Evolutionary conservation across 345 rosid genomes (phyloP).

Genomic region (Linum usitatissimum): DNA sequence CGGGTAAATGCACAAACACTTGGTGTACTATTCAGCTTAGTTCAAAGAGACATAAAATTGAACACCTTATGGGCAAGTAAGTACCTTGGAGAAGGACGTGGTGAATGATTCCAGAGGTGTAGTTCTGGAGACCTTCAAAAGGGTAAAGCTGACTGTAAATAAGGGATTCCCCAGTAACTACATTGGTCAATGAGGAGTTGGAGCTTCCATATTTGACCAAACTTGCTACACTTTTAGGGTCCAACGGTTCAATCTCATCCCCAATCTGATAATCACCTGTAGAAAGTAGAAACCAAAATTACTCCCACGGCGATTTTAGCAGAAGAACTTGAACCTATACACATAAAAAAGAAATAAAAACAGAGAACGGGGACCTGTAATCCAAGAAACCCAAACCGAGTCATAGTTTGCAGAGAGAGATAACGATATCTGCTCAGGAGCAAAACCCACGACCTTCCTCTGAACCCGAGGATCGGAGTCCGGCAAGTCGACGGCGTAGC

Average conservation of each 20-base stretch:
- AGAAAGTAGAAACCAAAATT: constrained; percentile 6
- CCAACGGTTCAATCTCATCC: constrained; percentile 32
- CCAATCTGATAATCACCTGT: constrained; percentile 56
- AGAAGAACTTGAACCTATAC: no score
- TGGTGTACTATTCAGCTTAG: no score
- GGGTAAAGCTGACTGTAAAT: constrained; percentile 60
- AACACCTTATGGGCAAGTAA: neutral
- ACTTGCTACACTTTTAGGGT: constrained; percentile 44
- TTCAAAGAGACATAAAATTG: no score
- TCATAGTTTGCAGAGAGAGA: constrained; percentile 55
- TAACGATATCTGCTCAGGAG: constrained; percentile 68
- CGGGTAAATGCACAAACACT: no score
- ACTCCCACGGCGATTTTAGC: neutral
- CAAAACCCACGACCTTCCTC: constrained; percentile 27
- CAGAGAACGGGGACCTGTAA: constrained; percentile 41
- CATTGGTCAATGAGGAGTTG: constrained; percentile 15
- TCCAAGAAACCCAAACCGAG: constrained; percentile 85
- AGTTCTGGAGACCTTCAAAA: constrained; percentile 42
- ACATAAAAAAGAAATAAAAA: neutral
- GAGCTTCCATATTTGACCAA: constrained; percentile 46
- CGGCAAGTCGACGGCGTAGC: constrained; percentile 66
- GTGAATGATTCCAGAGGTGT: constrained; percentile 82
- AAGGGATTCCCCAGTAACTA: constrained; percentile 46
- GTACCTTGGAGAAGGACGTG: constrained; percentile 63
- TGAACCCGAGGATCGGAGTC: constrained; percentile 49